Evolutionary conservation across 2,329 filamentous ascomycete genomes (phyloP).

Genomic region (Echinosphaeria canescens): DNA sequence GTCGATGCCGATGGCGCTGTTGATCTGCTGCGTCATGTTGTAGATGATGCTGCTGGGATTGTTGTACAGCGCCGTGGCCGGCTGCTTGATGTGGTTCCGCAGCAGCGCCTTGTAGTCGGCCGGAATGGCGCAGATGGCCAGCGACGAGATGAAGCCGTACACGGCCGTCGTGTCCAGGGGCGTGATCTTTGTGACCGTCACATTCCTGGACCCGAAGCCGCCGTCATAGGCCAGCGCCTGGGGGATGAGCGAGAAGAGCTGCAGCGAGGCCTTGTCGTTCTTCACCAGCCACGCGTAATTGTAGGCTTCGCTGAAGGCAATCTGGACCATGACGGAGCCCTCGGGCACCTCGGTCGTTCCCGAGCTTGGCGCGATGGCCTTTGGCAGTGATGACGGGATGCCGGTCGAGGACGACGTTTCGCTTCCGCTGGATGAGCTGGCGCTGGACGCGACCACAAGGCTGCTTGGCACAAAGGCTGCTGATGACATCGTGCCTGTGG

Average conservation of each 20-base stretch:
- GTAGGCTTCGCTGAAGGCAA: conserved; percentile 62
- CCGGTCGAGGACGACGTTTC: conserved; percentile 14
- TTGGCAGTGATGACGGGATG: conserved; percentile 46
- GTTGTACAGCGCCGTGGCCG: conserved; percentile 55
- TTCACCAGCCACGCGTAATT: conserved; percentile 70
- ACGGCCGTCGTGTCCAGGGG: conserved; percentile 51
- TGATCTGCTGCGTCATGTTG: conserved; percentile 61
- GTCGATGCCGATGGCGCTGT: conserved; percentile 54
- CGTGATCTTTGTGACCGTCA: conserved; percentile 48
- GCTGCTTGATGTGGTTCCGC: conserved; percentile 44
- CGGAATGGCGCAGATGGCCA: conserved; percentile 50
- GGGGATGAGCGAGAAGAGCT: conserved; percentile 69
- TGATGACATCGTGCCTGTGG: no score
- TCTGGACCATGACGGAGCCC: conserved; percentile 53
- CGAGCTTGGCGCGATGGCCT: conserved; percentile 50
- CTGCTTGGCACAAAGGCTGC: no score
- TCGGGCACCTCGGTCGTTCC: conserved; percentile 27
- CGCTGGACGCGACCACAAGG: no score
- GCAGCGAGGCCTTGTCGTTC: conserved; percentile 50
- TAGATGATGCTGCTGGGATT: conserved; percentile 42
- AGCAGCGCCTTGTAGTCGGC: conserved; percentile 45
- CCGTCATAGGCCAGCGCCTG: conserved; percentile 41
- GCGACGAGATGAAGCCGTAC: conserved; percentile 62
- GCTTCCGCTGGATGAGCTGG: no score
- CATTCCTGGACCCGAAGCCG: conserved; percentile 29